These are phyloP conservation scores for Pseudogymnoascus sp. DNA, from an alignment of 2,329 filamentous ascomycete genomes.

Conservation along the genomic window DNA sequence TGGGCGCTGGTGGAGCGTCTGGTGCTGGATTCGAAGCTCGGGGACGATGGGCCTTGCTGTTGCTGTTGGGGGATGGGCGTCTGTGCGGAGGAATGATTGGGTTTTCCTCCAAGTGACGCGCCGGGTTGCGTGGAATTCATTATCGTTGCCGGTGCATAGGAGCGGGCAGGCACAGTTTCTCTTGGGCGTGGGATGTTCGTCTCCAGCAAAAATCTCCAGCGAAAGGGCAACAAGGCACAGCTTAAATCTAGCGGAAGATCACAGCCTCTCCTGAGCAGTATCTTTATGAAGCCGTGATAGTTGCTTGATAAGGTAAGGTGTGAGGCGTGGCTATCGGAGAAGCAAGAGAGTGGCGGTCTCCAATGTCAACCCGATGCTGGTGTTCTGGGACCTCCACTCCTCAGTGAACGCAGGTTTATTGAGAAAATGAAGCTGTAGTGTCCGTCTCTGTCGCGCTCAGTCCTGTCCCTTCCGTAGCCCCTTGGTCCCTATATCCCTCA, in stretches of 20 bases:
- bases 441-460: neutral
- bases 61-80: constrained; percentile 24
- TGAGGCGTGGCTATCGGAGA: neutral
- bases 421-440: neutral
- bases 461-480: neutral
- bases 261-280: neutral
- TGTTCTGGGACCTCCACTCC: neutral
- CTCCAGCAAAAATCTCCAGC: neutral
- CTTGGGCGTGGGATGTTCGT: neutral
- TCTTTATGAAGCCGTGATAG: neutral
- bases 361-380: neutral
- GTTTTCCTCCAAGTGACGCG: constrained; percentile 25
- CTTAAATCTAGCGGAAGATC: neutral
- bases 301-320: neutral
- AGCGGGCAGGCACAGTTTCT: neutral
- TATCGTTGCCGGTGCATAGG: constrained; percentile 10
- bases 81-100: constrained; percentile 24
- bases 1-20: constrained; percentile 13
- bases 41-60: constrained; percentile 17
- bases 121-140: constrained; percentile 27
- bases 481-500: neutral
- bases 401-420: neutral
- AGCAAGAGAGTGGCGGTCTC: neutral
- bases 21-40: constrained; percentile 23
- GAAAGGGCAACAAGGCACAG: neutral